A percentile compares a stretch with the other conserved stretches of the same genome.
phyloP scores from a whole-genome alignment of 2,329 filamentous ascomycete genomes.

The Lasiodiplodia hormozganensis region DNA sequence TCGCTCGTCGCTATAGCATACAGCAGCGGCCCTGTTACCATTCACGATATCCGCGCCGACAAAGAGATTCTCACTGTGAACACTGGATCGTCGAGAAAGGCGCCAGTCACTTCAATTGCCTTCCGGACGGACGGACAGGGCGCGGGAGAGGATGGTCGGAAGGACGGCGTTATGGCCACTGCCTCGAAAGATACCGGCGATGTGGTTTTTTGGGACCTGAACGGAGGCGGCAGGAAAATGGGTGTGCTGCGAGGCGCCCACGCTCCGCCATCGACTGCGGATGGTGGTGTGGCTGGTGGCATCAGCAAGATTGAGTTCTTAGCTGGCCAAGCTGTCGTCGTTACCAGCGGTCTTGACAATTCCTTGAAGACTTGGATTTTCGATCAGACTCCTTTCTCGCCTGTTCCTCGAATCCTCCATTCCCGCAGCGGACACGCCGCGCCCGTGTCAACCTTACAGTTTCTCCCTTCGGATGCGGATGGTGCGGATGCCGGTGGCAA shows the following conservation, averaged over 20 bases:
- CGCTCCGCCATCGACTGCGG: constrained; percentile 69
- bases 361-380: constrained; percentile 97
- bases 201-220: constrained; percentile 95
- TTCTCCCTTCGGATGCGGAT: constrained; percentile 87
- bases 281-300: constrained; percentile 69
- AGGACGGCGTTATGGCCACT: constrained; percentile 93
- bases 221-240: constrained; percentile 83
- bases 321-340: constrained; percentile 83
- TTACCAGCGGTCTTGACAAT: constrained; percentile 93
- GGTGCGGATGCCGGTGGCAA: constrained; percentile 88
- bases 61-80: constrained; percentile 74
- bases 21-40: constrained; percentile 75
- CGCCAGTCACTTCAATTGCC: constrained; percentile 79
- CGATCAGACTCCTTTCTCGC: constrained; percentile 87
- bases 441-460: constrained; percentile 80
- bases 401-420: constrained; percentile 84
- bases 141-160: constrained; percentile 82
- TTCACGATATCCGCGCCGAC: constrained; percentile 84
- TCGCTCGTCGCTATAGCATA: constrained; percentile 90
- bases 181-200: constrained; percentile 81
- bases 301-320: constrained; percentile 91
- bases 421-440: constrained; percentile 87
- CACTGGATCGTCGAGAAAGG: constrained; percentile 65
- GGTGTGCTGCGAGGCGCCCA: constrained; percentile 89
- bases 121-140: constrained; percentile 91